A percentile compares a stretch with the other conserved stretches of the same genome.
Conservation (phyloP, 2,329 filamentous ascomycete genomes). For the Simplicillium aogashimaense region DNA sequence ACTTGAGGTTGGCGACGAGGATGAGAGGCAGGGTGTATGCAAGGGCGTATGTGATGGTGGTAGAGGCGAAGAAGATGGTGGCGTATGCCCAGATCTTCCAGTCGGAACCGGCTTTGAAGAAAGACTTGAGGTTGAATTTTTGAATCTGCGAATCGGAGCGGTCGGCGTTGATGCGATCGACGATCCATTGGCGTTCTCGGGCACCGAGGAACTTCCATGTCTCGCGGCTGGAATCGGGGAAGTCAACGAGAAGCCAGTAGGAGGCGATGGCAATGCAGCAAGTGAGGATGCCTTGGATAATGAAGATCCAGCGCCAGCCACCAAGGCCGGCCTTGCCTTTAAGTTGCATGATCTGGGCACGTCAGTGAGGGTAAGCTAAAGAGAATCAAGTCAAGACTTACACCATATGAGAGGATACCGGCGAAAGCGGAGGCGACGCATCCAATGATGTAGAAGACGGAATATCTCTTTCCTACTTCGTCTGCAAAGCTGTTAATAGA, state of each 20-base stretch:
- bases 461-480: conserved; percentile 61
- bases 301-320: conserved; percentile 62
- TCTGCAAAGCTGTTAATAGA: conserved; percentile 24
- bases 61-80: conserved; percentile 53
- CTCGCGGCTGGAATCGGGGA: conserved; percentile 45
- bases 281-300: conserved; percentile 44
- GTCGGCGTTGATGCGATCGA: conserved; percentile 44
- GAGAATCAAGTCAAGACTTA: conserved; percentile 21
- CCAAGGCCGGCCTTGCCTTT: conserved; percentile 40
- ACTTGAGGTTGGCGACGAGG: conserved; percentile 52
- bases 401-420: conserved; percentile 60
- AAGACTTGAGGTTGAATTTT: conserved; percentile 36
- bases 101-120: conserved; percentile 36
- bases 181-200: conserved; percentile 41
- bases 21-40: conserved; percentile 75
- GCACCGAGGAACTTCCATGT: conserved; percentile 42
- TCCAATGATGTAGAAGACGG: conserved; percentile 59
- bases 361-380: conserved; percentile 4
- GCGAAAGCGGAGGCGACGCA: conserved; percentile 56
- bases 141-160: conserved; percentile 47
- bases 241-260: conserved; percentile 53
- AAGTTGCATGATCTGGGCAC: conserved; percentile 47
- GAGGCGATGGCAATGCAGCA: conserved; percentile 35
- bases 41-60: conserved; percentile 64
- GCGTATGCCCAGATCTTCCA: conserved; percentile 54